These are phyloP conservation scores for Tubosaeta sp. DNA, from an alignment of 768 basidiomycete genomes.

Conservation along the genomic window DNA sequence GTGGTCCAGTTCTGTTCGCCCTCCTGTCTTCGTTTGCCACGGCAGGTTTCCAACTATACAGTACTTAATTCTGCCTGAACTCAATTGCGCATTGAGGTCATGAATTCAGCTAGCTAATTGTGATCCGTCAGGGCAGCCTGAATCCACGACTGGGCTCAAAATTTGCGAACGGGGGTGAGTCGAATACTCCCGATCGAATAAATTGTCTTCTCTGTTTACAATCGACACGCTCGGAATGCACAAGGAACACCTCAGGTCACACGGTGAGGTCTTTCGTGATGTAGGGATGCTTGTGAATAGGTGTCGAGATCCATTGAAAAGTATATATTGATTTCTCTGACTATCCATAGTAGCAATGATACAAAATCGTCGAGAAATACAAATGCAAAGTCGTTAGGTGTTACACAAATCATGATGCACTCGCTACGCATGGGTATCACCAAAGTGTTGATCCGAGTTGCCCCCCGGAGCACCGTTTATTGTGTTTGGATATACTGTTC, in stretches of 20 bases:
- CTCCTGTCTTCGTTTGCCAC: no score
- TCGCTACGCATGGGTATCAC: conserved; percentile 1
- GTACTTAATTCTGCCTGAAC: no score
- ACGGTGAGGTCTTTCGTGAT: background rate
- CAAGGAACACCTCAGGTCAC: background rate
- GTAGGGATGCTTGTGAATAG: background rate
- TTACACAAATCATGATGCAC: background rate
- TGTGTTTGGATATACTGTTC: background rate
- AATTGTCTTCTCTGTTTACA: background rate
- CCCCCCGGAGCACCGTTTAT: background rate
- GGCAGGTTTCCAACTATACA: no score
- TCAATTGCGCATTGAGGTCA: no score
- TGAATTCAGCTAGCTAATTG: no score
- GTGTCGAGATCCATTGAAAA: background rate
- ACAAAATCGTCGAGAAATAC: background rate
- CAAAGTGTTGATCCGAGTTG: background rate
- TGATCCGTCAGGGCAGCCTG: no score
- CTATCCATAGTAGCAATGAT: background rate
- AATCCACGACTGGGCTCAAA: no score
- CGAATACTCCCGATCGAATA: background rate
- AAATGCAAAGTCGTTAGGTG: conserved; percentile 3
- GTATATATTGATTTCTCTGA: background rate
- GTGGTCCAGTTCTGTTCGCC: no score
- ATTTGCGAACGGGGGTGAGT: background rate
- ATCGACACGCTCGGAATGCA: background rate